A percentile compares a stretch with the other conserved stretches of the same genome.
Conservation (phyloP, 148 eudicot species). For the Rhododendron griersonianum region DNA sequence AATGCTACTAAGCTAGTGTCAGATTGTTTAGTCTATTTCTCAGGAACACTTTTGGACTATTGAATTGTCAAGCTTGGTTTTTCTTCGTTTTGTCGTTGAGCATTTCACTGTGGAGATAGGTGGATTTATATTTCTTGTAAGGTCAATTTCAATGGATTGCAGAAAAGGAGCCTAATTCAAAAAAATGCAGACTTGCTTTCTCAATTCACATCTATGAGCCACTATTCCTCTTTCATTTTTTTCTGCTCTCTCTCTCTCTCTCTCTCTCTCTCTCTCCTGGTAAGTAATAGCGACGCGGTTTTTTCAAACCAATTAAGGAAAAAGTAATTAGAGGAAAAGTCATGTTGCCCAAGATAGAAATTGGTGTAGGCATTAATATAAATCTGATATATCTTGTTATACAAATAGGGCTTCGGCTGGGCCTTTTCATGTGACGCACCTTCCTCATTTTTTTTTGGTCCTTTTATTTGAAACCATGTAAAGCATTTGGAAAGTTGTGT, state of each 20-base stretch:
- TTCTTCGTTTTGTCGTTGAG: neutral
- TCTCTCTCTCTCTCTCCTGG: neutral
- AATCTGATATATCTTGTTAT: neutral
- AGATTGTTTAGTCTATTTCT: slow-evolving; percentile 62
- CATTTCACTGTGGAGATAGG: neutral
- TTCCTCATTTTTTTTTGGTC: neutral
- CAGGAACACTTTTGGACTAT: slow-evolving; percentile 24
- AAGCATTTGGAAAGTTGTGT: neutral
- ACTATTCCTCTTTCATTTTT: neutral
- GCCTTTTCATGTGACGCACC: neutral
- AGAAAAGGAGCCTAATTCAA: neutral
- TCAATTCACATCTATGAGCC: neutral
- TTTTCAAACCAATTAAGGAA: neutral
- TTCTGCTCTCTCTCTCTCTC: neutral
- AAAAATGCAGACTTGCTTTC: neutral
- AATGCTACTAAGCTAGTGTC: slow-evolving; percentile 24
- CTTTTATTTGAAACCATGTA: neutral
- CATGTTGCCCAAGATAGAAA: neutral
- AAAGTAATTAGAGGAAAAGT: neutral
- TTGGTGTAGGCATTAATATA: neutral
- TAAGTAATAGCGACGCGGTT: neutral
- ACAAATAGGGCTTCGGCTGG: neutral
- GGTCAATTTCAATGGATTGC: neutral
- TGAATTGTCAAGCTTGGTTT: neutral
- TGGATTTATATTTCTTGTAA: neutral